Evolutionary conservation across 495 filamentous ascomycete species (phyloP).

Genomic region (Xylaria intraflava): DNA sequence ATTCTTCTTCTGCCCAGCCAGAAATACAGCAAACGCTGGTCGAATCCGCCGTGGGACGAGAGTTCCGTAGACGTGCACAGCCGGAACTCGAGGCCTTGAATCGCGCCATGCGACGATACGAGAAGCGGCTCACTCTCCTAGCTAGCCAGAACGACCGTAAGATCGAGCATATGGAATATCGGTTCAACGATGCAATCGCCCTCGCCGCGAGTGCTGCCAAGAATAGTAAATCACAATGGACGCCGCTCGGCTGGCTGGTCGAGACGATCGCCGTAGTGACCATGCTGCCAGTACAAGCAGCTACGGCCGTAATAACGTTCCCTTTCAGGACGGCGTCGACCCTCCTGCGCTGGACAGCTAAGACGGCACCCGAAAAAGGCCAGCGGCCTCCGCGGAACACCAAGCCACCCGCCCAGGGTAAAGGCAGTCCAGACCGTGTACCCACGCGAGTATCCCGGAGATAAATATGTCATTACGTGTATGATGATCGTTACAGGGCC

Average conservation of each 20-base stretch:
- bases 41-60: conserved; percentile 47
- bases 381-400: conserved; percentile 10
- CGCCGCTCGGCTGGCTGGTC: conserved; percentile 20
- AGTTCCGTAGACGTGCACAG: conserved; percentile 59
- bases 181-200: conserved; percentile 69
- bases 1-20: conserved; percentile 18
- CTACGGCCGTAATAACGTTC: conserved; percentile 18
- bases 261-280: conserved; percentile 19
- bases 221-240: conserved; percentile 33
- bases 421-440: conserved; percentile 20
- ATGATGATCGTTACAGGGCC: neutral
- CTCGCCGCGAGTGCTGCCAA: conserved; percentile 70
- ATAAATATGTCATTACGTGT: conserved; percentile 8
- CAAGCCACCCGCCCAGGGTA: conserved; percentile 10
- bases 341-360: conserved; percentile 20
- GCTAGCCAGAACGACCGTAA: conserved; percentile 68
- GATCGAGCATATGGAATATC: conserved; percentile 59
- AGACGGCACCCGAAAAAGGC: conserved; percentile 10
- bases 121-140: conserved; percentile 73
- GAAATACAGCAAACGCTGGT: conserved; percentile 27
- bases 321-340: conserved; percentile 21
- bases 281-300: conserved; percentile 30
- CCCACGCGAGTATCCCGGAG: conserved; percentile 19
- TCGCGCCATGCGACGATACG: conserved; percentile 86
- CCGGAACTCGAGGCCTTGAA: conserved; percentile 85